Evolutionary conservation across 202 grass and related monocot species (phyloP).

Genomic region (Bolboschoenoplectus hybrid): DNA sequence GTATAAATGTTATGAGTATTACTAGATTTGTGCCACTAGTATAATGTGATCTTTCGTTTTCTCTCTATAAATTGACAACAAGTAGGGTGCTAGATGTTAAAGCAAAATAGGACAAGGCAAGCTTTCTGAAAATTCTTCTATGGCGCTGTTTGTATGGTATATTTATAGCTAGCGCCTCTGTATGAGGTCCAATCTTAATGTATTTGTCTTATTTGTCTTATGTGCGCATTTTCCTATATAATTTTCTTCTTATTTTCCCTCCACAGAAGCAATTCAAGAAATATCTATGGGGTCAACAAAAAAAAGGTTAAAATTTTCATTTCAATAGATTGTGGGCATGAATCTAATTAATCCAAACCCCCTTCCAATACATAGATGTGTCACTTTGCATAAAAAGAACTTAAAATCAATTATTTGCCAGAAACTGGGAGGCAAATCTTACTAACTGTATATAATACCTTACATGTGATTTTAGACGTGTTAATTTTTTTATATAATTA

Average conservation of each 20-base stretch:
- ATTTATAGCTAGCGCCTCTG: background rate
- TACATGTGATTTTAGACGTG: too few relatives aligned
- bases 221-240: background rate
- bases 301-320: background rate
- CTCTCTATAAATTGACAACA: conserved; percentile 24
- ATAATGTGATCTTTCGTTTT: conserved; percentile 23
- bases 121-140: conserved; percentile 16
- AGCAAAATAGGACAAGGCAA: conserved; percentile 19
- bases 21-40: conserved; percentile 38
- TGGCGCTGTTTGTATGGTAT: conserved; percentile 20
- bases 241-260: background rate
- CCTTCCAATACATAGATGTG: too few relatives aligned
- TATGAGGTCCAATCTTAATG: background rate
- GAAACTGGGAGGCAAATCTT: background rate
- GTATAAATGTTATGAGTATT: conserved; percentile 34
- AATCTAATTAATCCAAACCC: too few relatives aligned
- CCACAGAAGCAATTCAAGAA: background rate
- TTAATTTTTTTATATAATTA: too few relatives aligned
- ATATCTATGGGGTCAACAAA: background rate
- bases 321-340: background rate
- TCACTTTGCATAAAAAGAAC: too few relatives aligned
- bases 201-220: background rate
- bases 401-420: background rate
- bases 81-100: conserved; percentile 19
- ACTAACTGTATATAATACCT: background rate